Evolutionary conservation across 73 alveolate genomes (phyloP), one percentile per base, ranked within the genome.

Genomic region (Paramecium octaurelia): DNA sequence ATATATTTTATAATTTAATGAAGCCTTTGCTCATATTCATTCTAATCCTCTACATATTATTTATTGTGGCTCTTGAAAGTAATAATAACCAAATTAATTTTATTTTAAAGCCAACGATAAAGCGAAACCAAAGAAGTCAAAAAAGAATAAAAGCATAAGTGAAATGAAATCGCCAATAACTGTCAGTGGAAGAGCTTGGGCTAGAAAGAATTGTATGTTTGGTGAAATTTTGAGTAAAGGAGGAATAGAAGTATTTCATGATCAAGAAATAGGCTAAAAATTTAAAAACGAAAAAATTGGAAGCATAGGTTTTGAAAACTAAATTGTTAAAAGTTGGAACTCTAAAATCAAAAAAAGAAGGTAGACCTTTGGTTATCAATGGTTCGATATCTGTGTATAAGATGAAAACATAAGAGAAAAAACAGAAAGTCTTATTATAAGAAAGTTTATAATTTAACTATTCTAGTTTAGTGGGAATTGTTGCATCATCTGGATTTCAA

Each of bases 391-490:
- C 91, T 10, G 44, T 80, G 4, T 80, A 80, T 80, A 80, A 80
- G 46, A 80, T 77, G 90, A 77, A 77, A 42, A 77, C 90, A 8
- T 21, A 35, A 77, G 90, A 80, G 27, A 80, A 80, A 42, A 80
- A 42, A 20, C 20, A 80, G 75, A 80, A 80, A 80, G 75, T 80
- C 8, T 80, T 80, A 35, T 43, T 80, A 31, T 46, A 80, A 46
- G 48, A 80, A 43, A n/a, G 76, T 80, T 10, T 10, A 24, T 20
- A 43, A 11, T 4, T 3, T 18, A 8, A 38, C n/a, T 31, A 80
- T 24, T 40, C 16, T 80, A 80, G 91, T 80, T 80, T 80, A 80
- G 31, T 80, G 76, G 91, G 91, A 80, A 10, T 80, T 43, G n/a
- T 80, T 80, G 70, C 24, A 40, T 20, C 91, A 80, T 80, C 46